phyloP scores from a whole-genome alignment of 2,329 filamentous ascomycete genomes.

The Fusarium hainanense region DNA sequence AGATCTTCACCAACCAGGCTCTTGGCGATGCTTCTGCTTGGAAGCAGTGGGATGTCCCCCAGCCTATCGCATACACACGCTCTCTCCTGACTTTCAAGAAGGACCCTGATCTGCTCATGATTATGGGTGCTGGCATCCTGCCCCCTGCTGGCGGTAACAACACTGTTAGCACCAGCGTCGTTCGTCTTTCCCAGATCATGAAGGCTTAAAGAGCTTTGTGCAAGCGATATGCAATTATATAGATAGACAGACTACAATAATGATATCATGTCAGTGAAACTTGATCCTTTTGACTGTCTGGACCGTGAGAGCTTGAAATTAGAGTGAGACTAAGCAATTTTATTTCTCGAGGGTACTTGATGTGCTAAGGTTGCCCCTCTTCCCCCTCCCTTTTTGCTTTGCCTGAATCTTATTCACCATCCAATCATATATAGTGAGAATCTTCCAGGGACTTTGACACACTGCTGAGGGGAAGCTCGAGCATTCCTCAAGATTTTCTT shows the following conservation, averaged over 20 bases:
- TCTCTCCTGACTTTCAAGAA: conserved; percentile 51
- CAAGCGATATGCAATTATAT: rapidly evolving
- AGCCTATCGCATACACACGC: conserved; percentile 54
- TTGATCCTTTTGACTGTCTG: neutral
- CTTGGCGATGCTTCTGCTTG: conserved; percentile 53
- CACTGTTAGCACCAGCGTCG: conserved; percentile 53
- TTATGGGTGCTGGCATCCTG: conserved; percentile 59
- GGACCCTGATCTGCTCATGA: conserved; percentile 52
- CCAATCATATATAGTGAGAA: neutral
- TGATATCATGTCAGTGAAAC: neutral
- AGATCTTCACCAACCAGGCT: conserved; percentile 57
- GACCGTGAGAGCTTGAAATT: neutral
- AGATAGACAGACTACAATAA: neutral
- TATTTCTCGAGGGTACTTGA: rapidly evolving
- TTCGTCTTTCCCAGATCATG: conserved; percentile 45
- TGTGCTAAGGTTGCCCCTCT: neutral
- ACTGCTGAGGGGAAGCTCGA: neutral
- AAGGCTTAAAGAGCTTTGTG: conserved; percentile 19
- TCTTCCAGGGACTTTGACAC: rapidly evolving
- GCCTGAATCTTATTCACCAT: rapidly evolving
- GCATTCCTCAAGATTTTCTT: neutral
- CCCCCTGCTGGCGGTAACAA: conserved; percentile 59
- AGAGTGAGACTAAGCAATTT: neutral
- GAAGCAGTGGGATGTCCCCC: conserved; percentile 51
- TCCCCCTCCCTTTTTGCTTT: neutral